Conservation (phyloP, 2,329 filamentous ascomycete species). For the Diplodia intermedia region DNA sequence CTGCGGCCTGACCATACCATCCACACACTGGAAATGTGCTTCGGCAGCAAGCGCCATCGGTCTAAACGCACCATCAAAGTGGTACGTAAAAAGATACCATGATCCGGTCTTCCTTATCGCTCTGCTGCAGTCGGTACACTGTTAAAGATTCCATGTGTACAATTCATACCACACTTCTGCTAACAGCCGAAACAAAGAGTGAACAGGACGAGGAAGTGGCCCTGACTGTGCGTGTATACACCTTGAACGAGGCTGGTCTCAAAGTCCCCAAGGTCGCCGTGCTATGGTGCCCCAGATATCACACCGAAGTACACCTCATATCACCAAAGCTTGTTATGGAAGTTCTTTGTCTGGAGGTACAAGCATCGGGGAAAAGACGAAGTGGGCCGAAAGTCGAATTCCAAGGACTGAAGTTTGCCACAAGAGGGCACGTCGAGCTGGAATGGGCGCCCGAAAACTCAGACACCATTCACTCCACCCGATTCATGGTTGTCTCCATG, state of each 20-base stretch:
- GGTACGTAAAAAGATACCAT: too few species aligned
- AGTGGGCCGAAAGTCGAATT: too few species aligned
- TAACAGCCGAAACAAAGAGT: too few species aligned
- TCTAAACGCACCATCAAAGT: too few species aligned
- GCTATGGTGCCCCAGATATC: not conserved
- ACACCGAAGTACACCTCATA: constrained; percentile 1
- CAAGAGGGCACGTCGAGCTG: not conserved
- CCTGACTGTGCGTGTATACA: too few species aligned
- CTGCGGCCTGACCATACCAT: too few species aligned
- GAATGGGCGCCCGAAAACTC: constrained; percentile 3
- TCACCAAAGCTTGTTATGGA: constrained; percentile 6
- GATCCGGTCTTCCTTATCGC: too few species aligned
- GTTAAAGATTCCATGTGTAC: too few species aligned
- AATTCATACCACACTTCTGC: too few species aligned
- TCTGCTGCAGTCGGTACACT: too few species aligned
- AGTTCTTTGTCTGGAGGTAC: not conserved
- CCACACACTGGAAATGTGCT: not conserved
- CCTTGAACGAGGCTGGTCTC: not conserved
- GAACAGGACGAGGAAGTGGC: too few species aligned
- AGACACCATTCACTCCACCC: not conserved
- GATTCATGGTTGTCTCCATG: not conserved
- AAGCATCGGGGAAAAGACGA: not conserved
- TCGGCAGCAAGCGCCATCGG: not conserved
- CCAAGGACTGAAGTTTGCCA: not conserved
- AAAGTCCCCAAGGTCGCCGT: not conserved